Percentiles rank a stretch among this genome's conserved stretches.
Conservation (phyloP, 495 filamentous ascomycete species). For the Penicillium egyptiacum region DNA sequence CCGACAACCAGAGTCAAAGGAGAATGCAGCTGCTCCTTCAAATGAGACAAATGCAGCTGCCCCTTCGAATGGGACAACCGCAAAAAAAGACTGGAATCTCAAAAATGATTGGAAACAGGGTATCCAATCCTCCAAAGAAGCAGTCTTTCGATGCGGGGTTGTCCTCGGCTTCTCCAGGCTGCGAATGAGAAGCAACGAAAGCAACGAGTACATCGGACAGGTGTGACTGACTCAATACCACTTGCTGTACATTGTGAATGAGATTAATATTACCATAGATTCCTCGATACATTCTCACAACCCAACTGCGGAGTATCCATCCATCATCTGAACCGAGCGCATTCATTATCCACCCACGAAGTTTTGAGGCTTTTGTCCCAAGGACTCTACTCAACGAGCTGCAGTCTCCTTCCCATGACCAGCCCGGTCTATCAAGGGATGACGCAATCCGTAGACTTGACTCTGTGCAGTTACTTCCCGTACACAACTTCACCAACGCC, state of each 20-base stretch:
- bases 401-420: slow-evolving; percentile 15
- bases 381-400: slow-evolving; percentile 59
- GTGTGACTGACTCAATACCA: slow-evolving; percentile 22
- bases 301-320: slow-evolving; percentile 6
- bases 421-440: slow-evolving; percentile 26
- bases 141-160: slow-evolving; percentile 34
- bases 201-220: slow-evolving; percentile 36
- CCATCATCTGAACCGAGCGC: slow-evolving; percentile 23
- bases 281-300: slow-evolving; percentile 19
- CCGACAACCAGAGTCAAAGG: background rate
- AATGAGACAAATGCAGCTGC: background rate
- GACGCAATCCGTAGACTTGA: slow-evolving; percentile 40
- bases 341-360: slow-evolving; percentile 66
- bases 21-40: background rate
- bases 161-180: slow-evolving; percentile 44
- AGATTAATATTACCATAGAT: slow-evolving; percentile 17
- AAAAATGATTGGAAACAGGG: slow-evolving; percentile 30
- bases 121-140: slow-evolving; percentile 15
- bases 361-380: slow-evolving; percentile 77
- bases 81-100: slow-evolving; percentile 33
- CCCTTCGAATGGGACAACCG: background rate
- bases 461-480: slow-evolving; percentile 41
- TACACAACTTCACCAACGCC: slow-evolving; percentile 37
- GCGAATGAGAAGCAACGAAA: slow-evolving; percentile 25
- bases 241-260: background rate